These are phyloP conservation scores for Cicer bijugum DNA, from an alignment of 306 rosid species.

Conservation along the genomic window DNA sequence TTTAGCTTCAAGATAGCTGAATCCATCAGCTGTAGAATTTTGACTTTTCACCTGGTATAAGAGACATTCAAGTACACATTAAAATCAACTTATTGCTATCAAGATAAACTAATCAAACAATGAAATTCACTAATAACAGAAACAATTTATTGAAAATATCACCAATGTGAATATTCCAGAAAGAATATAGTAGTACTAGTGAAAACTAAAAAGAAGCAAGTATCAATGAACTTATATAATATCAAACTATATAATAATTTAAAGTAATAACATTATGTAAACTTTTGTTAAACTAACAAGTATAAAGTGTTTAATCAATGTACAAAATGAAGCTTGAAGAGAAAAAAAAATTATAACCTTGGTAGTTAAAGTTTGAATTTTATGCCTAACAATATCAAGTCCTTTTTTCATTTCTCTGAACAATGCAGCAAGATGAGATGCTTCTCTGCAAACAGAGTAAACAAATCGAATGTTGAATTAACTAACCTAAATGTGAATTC, in stretches of 20 bases:
- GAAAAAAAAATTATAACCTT: constrained; percentile 55
- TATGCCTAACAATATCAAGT: constrained; percentile 59
- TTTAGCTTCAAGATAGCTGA: constrained; percentile 89
- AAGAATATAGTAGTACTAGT: not conserved
- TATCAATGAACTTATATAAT: too few species aligned
- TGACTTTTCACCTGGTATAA: constrained; percentile 65
- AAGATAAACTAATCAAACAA: constrained; percentile 9
- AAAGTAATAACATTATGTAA: not conserved
- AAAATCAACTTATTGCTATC: constrained; percentile 7
- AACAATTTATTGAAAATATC: not conserved
- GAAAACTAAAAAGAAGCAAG: not conserved
- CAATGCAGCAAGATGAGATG: constrained; percentile 61
- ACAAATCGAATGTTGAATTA: not conserved
- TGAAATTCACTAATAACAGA: not conserved
- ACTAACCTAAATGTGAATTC: not conserved
- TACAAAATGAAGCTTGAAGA: not conserved
- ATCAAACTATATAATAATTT: not conserved
- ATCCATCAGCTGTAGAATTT: constrained; percentile 72
- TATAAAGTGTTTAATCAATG: not conserved
- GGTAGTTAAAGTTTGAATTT: constrained; percentile 71
- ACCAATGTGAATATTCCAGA: not conserved
- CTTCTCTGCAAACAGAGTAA: constrained; percentile 53
- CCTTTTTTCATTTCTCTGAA: constrained; percentile 90
- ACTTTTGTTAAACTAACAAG: not conserved
- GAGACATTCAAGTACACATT: constrained; percentile 19